Evolutionary conservation across 306 rosid genomes (phyloP).

Genomic region (Cicer pinnatifidum): DNA sequence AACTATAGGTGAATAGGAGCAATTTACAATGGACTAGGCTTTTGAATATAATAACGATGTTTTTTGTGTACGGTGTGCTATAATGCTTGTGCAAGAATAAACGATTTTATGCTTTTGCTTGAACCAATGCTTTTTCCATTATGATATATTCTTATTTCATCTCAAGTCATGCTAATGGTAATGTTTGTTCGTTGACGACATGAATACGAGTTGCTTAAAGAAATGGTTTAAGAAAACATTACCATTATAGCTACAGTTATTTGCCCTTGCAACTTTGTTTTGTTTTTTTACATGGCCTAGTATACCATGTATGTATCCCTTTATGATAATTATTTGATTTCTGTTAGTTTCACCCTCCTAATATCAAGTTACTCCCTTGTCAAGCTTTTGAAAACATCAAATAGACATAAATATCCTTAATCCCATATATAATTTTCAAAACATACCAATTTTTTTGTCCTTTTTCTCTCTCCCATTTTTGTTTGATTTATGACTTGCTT

Average conservation of each 20-base stretch:
- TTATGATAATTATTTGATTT: too few relatives aligned
- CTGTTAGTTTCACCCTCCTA: too few relatives aligned
- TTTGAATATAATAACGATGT: constrained; percentile 23
- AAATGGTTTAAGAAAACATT: constrained; percentile 14
- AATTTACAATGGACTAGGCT: background rate
- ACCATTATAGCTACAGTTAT: background rate
- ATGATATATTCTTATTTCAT: constrained; percentile 21
- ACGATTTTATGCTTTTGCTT: constrained; percentile 23
- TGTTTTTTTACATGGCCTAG: background rate
- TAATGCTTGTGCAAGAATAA: constrained; percentile 30
- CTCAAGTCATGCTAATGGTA: background rate
- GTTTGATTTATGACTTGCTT: too few relatives aligned
- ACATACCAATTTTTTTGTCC: too few relatives aligned
- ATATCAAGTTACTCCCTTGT: too few relatives aligned
- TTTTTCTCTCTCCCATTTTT: too few relatives aligned
- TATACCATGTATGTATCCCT: background rate
- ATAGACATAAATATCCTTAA: too few relatives aligned
- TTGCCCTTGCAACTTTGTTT: constrained; percentile 5
- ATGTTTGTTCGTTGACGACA: background rate
- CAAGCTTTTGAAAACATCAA: too few relatives aligned
- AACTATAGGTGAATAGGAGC: constrained; percentile 59
- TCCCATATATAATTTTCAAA: too few relatives aligned
- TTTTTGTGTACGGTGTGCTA: constrained; percentile 33
- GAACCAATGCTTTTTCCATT: constrained; percentile 17
- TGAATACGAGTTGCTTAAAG: background rate